Percentiles rank a stretch among this genome's conserved stretches.
These are phyloP conservation scores for Lepidium africanum DNA, from an alignment of 345 rosid species.

Conservation along the genomic window DNA sequence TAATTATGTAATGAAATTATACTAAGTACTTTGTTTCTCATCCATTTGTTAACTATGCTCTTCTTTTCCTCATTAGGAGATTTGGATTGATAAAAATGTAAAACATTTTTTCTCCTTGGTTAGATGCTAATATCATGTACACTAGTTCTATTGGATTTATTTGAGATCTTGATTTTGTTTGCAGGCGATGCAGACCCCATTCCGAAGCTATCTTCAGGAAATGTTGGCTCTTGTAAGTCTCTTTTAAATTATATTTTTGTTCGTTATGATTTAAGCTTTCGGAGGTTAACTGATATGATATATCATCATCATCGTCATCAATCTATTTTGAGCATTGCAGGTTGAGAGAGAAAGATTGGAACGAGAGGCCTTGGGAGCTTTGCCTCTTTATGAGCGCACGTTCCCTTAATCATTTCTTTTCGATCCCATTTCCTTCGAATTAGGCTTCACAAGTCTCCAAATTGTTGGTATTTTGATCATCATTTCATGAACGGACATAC, in stretches of 20 bases:
- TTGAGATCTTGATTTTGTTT: background rate
- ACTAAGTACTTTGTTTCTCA: background rate
- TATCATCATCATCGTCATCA: background rate
- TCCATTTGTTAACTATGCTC: background rate
- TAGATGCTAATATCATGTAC: background rate
- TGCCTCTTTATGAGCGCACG: background rate
- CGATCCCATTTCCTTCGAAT: background rate
- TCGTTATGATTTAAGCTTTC: background rate
- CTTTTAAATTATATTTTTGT: background rate
- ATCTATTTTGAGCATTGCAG: background rate
- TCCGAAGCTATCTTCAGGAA: background rate
- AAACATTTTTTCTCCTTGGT: background rate
- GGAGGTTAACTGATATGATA: background rate
- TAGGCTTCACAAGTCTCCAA: background rate
- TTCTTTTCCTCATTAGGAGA: background rate
- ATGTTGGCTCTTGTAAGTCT: background rate
- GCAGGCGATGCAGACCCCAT: background rate
- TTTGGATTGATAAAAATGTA: background rate
- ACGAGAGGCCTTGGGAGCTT: background rate
- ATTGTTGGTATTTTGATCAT: background rate
- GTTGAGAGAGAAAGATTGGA: background rate
- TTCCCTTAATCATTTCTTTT: background rate
- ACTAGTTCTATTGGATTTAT: background rate
- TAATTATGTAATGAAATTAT: background rate
- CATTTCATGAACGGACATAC: background rate